A percentile compares a stretch with the other conserved stretches of the same genome.
Evolutionary conservation across 768 basidiomycete genomes (phyloP).

Genomic region (Tylopilus rubrobrunneus): DNA sequence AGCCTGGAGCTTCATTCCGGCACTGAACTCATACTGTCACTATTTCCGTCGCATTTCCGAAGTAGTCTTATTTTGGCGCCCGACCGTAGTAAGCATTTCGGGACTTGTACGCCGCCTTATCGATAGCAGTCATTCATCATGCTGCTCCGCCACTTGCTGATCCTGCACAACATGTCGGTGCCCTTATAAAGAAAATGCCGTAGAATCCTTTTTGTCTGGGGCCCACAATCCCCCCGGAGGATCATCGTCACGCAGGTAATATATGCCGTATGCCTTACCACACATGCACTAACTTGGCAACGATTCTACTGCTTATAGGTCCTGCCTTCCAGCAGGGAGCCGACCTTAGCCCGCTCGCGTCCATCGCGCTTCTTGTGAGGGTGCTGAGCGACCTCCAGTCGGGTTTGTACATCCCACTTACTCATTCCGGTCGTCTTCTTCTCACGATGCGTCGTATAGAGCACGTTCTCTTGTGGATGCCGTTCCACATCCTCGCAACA

Average conservation of each 20-base stretch:
- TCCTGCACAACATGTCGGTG: conserved; percentile 16
- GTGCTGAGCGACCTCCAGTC: conserved; percentile 53
- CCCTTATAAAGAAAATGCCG: conserved; percentile 31
- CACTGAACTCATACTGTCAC: conserved; percentile 13
- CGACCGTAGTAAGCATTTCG: conserved; percentile 18
- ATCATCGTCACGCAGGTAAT: conserved; percentile 30
- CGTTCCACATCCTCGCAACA: conserved; percentile 64
- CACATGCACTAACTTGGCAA: conserved; percentile 8
- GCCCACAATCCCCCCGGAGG: conserved; percentile 32
- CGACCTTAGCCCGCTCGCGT: conserved; percentile 54
- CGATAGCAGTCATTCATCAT: conserved; percentile 23
- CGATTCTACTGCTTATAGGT: conserved; percentile 17
- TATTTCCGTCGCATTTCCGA: conserved; percentile 26
- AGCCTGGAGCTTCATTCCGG: conserved; percentile 20
- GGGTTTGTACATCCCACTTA: conserved; percentile 34
- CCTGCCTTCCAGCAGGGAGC: conserved; percentile 41
- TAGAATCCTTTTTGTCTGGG: conserved; percentile 21
- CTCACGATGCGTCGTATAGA: conserved; percentile 18
- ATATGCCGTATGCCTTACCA: conserved; percentile 19
- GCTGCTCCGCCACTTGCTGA: conserved; percentile 18
- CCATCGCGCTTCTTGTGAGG: conserved; percentile 74
- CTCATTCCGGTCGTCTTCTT: conserved; percentile 1
- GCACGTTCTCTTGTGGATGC: conserved; percentile 42
- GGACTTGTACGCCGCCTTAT: conserved; percentile 28
- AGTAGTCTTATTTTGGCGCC: conserved; percentile 18